phyloP scores from a whole-genome alignment of 495 filamentous ascomycete genomes.

The Hypoxylon fuscum region DNA sequence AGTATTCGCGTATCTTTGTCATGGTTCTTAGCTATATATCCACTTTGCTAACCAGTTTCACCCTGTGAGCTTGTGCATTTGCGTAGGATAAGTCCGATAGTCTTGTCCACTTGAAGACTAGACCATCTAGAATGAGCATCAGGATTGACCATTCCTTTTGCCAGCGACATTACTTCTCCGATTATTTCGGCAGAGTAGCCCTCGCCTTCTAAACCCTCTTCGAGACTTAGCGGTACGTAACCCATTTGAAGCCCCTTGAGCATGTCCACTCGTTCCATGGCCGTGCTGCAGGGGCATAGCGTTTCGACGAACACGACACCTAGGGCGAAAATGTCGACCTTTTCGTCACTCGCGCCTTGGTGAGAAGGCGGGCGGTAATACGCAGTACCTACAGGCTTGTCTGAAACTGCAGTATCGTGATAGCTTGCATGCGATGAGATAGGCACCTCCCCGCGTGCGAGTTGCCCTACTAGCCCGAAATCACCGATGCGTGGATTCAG shows the following conservation, averaged over 20 bases:
- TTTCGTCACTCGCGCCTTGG: conserved; percentile 56
- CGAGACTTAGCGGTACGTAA: conserved; percentile 19
- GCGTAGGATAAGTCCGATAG: conserved; percentile 23
- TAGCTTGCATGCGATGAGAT: conserved; percentile 8
- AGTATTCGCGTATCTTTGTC: no score
- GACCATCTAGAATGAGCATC: conserved; percentile 54
- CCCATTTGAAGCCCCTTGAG: conserved; percentile 54
- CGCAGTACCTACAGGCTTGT: conserved; percentile 32
- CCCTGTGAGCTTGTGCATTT: conserved; percentile 13
- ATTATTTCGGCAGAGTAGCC: conserved; percentile 46
- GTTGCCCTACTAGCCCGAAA: conserved; percentile 64
- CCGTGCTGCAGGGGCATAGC: conserved; percentile 59
- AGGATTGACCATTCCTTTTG: conserved; percentile 58
- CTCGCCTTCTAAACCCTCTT: conserved; percentile 32
- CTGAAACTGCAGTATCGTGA: neutral
- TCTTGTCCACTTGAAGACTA: conserved; percentile 28
- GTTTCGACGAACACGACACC: conserved; percentile 65
- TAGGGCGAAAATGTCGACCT: conserved; percentile 63
- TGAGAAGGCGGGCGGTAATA: conserved; percentile 41
- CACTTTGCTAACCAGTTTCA: no score
- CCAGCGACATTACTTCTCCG: conserved; percentile 52
- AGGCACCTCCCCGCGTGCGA: conserved; percentile 50
- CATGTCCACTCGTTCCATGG: conserved; percentile 63
- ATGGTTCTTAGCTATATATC: no score
- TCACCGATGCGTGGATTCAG: conserved; percentile 64